Evolutionary conservation across 768 basidiomycete species (phyloP), one percentile per base, ranked within the genome.

Genomic region (Leucocoprinus leucothites): DNA sequence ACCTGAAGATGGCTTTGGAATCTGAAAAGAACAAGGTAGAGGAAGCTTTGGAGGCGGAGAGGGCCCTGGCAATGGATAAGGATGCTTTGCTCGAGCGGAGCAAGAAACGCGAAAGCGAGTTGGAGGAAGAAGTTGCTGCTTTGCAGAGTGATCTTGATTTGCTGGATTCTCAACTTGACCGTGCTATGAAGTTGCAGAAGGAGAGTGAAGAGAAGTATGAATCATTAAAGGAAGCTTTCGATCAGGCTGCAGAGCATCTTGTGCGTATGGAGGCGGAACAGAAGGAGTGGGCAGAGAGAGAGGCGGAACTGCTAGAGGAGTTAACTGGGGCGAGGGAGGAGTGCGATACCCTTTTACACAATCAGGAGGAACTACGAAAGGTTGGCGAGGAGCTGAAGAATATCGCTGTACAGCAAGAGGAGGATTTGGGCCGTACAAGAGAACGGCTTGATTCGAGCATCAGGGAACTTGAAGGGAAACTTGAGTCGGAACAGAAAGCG

Each of bases 161-260:
- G 2, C 75, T 96, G 11, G 92, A 95, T 62, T 87, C 86, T 3
- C 93, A 98, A 63, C 79, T 96, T 8, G 91, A 91, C 54, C 81
- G 88, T 7, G 87, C 89, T 0, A 76, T 94, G 64, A 78, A 81
- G 36, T 75, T 87, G 41, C 89, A 92, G 68, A 90, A 87, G 67
- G 84, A 90, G 61, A 83, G 79, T 41, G 89, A 93, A 57, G 87
- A 89, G 67, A 90, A 89, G 63, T 82, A 90, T 57, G 83, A 85
- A 55, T 76, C 82, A 13, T 74, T 92, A 48, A 79, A 84, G 24
- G 73, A 79, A 47, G 87, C 86, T 14, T 93, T 94, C 65, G 87
- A 91, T 49, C 78, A 92, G 61, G 92, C 93, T 18, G 89, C 91
- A 1, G 87, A 92, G 59, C 92, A 94, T 65, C 81, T 95, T 24